Percentiles rank a stretch among this genome's conserved stretches.
Conservation (phyloP, 352 stramenopile genomes). For the Phytophthora tubulina region DNA sequence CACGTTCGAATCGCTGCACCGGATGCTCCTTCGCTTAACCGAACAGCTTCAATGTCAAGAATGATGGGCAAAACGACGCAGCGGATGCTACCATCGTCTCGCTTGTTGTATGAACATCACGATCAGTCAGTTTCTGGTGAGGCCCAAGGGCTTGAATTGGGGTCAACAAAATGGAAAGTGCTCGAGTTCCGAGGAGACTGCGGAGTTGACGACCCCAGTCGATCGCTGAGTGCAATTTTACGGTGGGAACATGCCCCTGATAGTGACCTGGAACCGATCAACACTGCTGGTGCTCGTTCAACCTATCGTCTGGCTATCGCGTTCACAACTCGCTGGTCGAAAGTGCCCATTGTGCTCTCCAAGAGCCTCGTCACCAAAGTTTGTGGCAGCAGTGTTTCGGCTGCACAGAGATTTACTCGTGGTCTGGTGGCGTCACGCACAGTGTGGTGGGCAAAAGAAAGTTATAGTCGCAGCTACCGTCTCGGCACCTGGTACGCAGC, state of each 20-base stretch:
- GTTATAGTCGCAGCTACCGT: constrained; percentile 75
- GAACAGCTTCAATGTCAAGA: constrained; percentile 44
- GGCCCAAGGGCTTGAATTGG: constrained; percentile 16
- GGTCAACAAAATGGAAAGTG: constrained; percentile 40
- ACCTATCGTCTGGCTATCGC: constrained; percentile 73
- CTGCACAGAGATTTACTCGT: constrained; percentile 58
- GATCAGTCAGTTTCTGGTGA: constrained; percentile 21
- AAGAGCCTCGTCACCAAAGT: constrained; percentile 82
- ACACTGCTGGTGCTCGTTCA: constrained; percentile 55
- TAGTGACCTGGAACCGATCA: constrained; percentile 42
- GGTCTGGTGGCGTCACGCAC: constrained; percentile 60
- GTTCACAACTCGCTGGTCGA: constrained; percentile 58
- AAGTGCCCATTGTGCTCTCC: constrained; percentile 64
- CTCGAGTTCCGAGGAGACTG: constrained; percentile 49
- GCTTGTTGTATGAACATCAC: constrained; percentile 27
- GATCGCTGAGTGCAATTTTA: constrained; percentile 61
- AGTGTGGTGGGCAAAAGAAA: constrained; percentile 85
- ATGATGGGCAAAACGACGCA: constrained; percentile 54
- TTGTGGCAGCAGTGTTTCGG: constrained; percentile 47
- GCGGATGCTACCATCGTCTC: constrained; percentile 50
- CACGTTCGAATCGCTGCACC: constrained; percentile 55
- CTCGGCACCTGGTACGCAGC: constrained; percentile 81
- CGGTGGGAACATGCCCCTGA: constrained; percentile 59
- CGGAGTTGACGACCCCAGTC: constrained; percentile 49
- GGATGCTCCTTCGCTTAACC: constrained; percentile 37